These are phyloP conservation scores for Termitomyces sp. DNA, from an alignment of 768 basidiomycete species.

Conservation along the genomic window DNA sequence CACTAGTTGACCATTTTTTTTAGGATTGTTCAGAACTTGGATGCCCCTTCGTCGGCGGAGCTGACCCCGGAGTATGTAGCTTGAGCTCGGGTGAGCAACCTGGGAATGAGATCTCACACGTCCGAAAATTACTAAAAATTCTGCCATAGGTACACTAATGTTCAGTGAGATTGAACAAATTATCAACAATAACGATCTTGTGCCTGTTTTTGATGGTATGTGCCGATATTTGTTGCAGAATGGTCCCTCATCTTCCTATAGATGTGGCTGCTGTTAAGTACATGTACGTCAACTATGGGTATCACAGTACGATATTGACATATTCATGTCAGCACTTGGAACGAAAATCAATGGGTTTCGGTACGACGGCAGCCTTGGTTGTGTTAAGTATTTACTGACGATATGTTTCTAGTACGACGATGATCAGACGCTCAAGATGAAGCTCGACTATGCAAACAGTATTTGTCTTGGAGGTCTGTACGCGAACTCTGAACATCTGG, in stretches of 20 bases:
- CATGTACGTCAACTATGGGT: neutral
- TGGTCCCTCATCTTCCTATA: neutral
- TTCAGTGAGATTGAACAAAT: constrained; percentile 19
- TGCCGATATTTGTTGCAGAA: neutral
- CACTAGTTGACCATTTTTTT: neutral
- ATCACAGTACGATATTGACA: neutral
- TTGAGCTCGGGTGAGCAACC: neutral
- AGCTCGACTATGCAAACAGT: constrained; percentile 18
- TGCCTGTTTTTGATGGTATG: neutral
- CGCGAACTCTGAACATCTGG: neutral
- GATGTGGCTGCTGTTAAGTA: neutral
- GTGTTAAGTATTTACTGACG: neutral
- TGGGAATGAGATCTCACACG: neutral
- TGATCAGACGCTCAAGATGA: constrained; percentile 17
- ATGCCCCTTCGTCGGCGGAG: constrained; percentile 16
- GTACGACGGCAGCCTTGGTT: neutral
- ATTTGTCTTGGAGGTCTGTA: constrained; percentile 14
- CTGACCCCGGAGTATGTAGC: constrained; percentile 11
- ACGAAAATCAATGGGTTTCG: constrained; percentile 19
- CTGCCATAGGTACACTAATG: constrained; percentile 13
- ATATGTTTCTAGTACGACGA: constrained; percentile 13
- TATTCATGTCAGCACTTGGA: constrained; percentile 1
- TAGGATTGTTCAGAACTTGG: constrained; percentile 6
- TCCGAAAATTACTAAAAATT: neutral
- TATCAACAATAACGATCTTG: neutral